Percentiles rank a stretch among this genome's conserved stretches.
phyloP scores from a whole-genome alignment of 371 early-diverging fungal species.

The Coemansia sp. region DNA sequence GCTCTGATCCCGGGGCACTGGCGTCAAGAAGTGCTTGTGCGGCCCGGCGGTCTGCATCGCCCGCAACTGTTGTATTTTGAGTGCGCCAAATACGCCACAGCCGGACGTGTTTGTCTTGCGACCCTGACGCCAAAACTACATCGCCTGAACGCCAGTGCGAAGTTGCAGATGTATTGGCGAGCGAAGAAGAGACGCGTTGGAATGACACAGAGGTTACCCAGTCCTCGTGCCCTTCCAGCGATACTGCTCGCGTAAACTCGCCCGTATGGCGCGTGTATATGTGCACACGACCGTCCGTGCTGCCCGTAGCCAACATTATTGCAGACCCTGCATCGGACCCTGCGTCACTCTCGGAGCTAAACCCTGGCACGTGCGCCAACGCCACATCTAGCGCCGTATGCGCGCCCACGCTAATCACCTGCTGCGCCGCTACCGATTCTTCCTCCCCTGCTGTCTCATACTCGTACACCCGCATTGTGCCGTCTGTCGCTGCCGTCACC shows the following conservation, averaged over 20 bases:
- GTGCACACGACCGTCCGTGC: constrained; percentile 71
- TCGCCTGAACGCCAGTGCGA: constrained; percentile 70
- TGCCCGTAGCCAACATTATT: constrained; percentile 67
- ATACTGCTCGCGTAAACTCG: constrained; percentile 62
- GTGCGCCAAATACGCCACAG: constrained; percentile 64
- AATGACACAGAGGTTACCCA: constrained; percentile 88
- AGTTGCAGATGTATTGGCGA: constrained; percentile 22
- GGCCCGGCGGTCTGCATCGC: constrained; percentile 8
- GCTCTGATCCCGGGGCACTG: constrained; percentile 23
- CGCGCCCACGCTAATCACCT: constrained; percentile 67
- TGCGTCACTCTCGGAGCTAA: background rate
- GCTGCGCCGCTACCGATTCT: constrained; percentile 57
- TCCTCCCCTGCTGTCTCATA: constrained; percentile 48
- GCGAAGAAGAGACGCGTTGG: constrained; percentile 59
- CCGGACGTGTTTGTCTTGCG: constrained; percentile 91
- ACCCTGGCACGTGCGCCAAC: constrained; percentile 61
- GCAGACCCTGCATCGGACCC: background rate
- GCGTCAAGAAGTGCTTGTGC: constrained; percentile 47
- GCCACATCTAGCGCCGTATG: constrained; percentile 72
- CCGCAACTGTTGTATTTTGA: background rate
- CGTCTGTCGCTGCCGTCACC: constrained; percentile 81
- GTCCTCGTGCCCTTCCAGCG: constrained; percentile 86
- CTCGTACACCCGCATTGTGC: constrained; percentile 58
- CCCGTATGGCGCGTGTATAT: constrained; percentile 55
- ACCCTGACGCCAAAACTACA: constrained; percentile 82